Evolutionary conservation across 805 yeast genomes (phyloP), one percentile per base, ranked within the genome.

Genomic region (Diddensiella caesifluorescens): DNA sequence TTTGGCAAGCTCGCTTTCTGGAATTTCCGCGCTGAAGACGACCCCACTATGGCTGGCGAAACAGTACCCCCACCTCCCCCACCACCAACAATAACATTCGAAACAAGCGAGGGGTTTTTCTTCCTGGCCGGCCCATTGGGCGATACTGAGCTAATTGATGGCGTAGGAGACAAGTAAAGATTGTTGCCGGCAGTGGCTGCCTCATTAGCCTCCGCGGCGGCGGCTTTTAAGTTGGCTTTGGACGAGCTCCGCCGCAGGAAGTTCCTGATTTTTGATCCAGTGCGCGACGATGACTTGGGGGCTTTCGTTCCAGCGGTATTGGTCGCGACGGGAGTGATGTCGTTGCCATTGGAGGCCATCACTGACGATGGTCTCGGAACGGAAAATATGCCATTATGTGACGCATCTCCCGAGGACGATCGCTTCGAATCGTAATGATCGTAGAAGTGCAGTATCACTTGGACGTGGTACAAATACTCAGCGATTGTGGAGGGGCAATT

Each of bases 361-460:
- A 28, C 5, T 36, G 3, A 25, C 3, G 41, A 23, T 12, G 35
- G 22, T 13, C 21, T 9, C 19, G 27, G 27, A 15, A 18, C 20
- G 3, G 29, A 13, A 5, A 21, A 22, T 10, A 23, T 18, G 4
- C 29, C 22, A n/a, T 19, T 15, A 12, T 15, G 29, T 15, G 22
- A 15, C 18, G 16, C 29, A 7, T 20, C 15, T 10, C n/a, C 23
- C 13, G 10, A 31, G n/a, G n/a, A n/a, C n/a, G n/a, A n/a, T n/a
- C 23, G 27, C n/a, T 39, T 38, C 16, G 42, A 21, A 22, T 39
- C 47, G 26, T 18, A 28, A 30, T 21, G 23, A 13, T 42, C 41
- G 34, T 32, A 47, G 20, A 28, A 45, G 21, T 35, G 42, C 35
- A 48, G 13, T 4, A 45, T 41, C 4, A 47, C 36, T 5, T 25